These are phyloP conservation scores for Malassezia sp. DNA, from an alignment of 1,284 basidiomycete genomes.

Conservation along the genomic window DNA sequence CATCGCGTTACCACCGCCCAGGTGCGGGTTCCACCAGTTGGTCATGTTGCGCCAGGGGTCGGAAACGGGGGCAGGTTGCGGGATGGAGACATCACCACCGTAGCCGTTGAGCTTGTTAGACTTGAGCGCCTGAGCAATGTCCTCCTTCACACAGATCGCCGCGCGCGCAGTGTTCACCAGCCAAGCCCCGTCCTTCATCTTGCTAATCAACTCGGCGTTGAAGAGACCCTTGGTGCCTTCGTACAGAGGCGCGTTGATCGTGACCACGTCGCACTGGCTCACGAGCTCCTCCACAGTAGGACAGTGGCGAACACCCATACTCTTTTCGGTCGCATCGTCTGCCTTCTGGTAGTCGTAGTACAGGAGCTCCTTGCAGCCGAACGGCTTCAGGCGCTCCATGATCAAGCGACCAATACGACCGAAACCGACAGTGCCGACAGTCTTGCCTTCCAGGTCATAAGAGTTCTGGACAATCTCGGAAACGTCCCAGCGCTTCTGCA, in stretches of 20 bases:
- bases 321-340: slow-evolving; percentile 59
- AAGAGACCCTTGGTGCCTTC: slow-evolving; percentile 60
- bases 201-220: slow-evolving; percentile 68
- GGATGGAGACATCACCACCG: slow-evolving; percentile 50
- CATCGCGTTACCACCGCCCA: slow-evolving; percentile 56
- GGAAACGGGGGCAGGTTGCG: slow-evolving; percentile 55
- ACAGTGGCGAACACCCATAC: slow-evolving; percentile 64
- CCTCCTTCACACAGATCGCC: slow-evolving; percentile 76
- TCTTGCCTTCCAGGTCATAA: slow-evolving; percentile 81
- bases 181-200: slow-evolving; percentile 79
- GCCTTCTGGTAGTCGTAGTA: slow-evolving; percentile 85
- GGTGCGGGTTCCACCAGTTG: slow-evolving; percentile 54
- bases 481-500: slow-evolving; percentile 36
- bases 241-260: slow-evolving; percentile 82
- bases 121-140: slow-evolving; percentile 64
- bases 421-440: slow-evolving; percentile 67
- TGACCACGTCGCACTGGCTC: slow-evolving; percentile 65
- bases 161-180: slow-evolving; percentile 88
- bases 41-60: slow-evolving; percentile 75
- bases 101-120: slow-evolving; percentile 62
- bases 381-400: slow-evolving; percentile 71
- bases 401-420: slow-evolving; percentile 50
- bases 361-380: slow-evolving; percentile 79
- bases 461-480: slow-evolving; percentile 46
- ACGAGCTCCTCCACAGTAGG: slow-evolving; percentile 77